phyloP scores from a whole-genome alignment of 2,329 filamentous ascomycete genomes.

The Penicillium capsulatum region DNA sequence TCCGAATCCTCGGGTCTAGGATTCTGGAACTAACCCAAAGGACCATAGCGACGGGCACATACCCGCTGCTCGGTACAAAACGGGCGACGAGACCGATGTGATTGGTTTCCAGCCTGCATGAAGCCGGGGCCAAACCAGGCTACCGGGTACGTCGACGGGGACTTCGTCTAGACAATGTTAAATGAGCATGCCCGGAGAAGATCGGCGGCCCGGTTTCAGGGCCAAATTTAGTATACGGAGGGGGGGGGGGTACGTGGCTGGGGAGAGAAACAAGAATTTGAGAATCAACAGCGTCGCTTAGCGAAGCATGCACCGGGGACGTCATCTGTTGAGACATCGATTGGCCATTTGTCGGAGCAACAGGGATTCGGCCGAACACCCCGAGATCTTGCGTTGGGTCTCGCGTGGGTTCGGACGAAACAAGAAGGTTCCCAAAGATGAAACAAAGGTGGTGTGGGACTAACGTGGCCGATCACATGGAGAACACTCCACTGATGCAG shows the following conservation, averaged over 20 bases:
- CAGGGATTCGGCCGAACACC: too few species aligned
- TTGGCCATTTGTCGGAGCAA: too few species aligned
- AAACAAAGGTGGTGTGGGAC: conserved; percentile 21
- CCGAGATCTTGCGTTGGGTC: too few species aligned
- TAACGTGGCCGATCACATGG: conserved; percentile 27
- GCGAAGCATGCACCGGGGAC: too few species aligned
- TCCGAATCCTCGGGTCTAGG: conserved; percentile 9
- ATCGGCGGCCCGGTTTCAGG: background rate
- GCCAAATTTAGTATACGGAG: too few species aligned
- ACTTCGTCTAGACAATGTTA: conserved; percentile 7
- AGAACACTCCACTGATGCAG: conserved; percentile 10
- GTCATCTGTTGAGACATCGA: too few species aligned
- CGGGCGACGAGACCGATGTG: conserved; percentile 16
- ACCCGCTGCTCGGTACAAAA: conserved; percentile 16
- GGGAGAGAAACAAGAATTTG: too few species aligned
- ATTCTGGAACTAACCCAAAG: conserved; percentile 13
- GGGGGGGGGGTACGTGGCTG: too few species aligned
- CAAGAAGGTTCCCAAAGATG: conserved; percentile 7
- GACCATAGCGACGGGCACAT: conserved; percentile 12
- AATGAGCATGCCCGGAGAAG: background rate
- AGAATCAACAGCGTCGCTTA: too few species aligned
- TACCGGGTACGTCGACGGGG: background rate
- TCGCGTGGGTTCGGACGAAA: conserved; percentile 14
- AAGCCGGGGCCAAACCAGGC: conserved; percentile 15
- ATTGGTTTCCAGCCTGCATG: conserved; percentile 17